Evolutionary conservation across 2,329 filamentous ascomycete species (phyloP), one percentile per base, ranked within the genome.

Genomic region (Colletotrichum tabaci): DNA sequence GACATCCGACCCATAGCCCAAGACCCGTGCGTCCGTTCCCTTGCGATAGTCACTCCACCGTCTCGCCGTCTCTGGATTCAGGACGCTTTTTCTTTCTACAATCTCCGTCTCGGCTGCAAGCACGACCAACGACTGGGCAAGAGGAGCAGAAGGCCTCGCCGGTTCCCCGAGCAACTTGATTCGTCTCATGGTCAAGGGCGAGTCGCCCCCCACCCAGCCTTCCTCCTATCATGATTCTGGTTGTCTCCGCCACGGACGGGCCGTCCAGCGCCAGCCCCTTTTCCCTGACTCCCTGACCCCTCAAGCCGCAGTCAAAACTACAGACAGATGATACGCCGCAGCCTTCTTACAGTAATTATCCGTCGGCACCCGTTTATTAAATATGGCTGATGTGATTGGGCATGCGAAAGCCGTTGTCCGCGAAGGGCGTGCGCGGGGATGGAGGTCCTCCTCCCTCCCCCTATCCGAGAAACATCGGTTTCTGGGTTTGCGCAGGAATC

Each of bases 141-240:
- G 82, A 62, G 77, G 78, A 66, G 30, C 30, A 26, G 23, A 2
- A 35, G 84, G 79, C 70, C 81, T 87, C 75, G 83, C 81, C 76
- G 85, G 86, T 69, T 88, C 87, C n/a, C 86, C 86, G n/a, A 83
- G 84, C 61, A 88, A 88, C 71, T 80, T 87, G 67, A 87, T 87
- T 73, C 86, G 82, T 76, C 77, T 88, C 70, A 82, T 83, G 23
- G 23, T 23, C 23, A 23, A 3, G 77, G 85, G 85, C 65, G 87
- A 88, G 74, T 88, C 86, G 26, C 86, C 86, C 58, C 86, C 87
- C 3, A 88, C 85, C 21, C 85, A 86, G 58, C 86, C 86, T 18
- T 87, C 86, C 23, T 87, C 86, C 1, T 87, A 87, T 73, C 86
- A 87, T 74, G 86, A 87, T 72, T 78, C 83, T 8, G 76, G 82